These are phyloP conservation scores for Starmerella apis DNA, from an alignment of 805 yeast genomes.

Conservation along the genomic window DNA sequence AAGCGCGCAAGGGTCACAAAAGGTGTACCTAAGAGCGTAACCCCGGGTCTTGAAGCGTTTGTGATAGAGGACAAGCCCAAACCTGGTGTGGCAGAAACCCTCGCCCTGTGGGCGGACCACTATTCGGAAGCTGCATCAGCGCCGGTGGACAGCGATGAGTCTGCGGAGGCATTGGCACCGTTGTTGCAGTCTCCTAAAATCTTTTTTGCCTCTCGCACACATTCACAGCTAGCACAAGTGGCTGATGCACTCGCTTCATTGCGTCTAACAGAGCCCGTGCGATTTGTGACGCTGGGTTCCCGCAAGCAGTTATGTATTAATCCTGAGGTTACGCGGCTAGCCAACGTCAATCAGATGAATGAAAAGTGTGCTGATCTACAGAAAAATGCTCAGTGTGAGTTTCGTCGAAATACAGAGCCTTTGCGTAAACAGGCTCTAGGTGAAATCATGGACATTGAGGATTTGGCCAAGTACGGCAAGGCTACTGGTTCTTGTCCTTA, in stretches of 20 bases:
- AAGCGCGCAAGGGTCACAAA: not conserved
- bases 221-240: constrained; percentile 77
- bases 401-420: constrained; percentile 32
- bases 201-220: constrained; percentile 75
- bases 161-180: constrained; percentile 10
- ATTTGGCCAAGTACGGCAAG: constrained; percentile 51
- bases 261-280: constrained; percentile 50
- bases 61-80: constrained; percentile 13
- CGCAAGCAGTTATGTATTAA: constrained; percentile 78
- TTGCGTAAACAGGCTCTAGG: constrained; percentile 37
- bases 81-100: constrained; percentile 8
- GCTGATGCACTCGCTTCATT: constrained; percentile 59
- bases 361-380: constrained; percentile 74
- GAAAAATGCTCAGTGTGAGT: constrained; percentile 37
- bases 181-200: constrained; percentile 39
- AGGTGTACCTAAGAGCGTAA: not conserved
- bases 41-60: constrained; percentile 4
- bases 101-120: constrained; percentile 4
- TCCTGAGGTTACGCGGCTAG: constrained; percentile 43
- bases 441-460: constrained; percentile 73
- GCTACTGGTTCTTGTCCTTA: constrained; percentile 63
- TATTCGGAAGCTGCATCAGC: not conserved
- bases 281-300: constrained; percentile 68
- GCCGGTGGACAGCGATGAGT: constrained; percentile 6
- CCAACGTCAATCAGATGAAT: constrained; percentile 49